These are phyloP conservation scores for Pythium diclinum DNA, from an alignment of 352 stramenopile genomes.

Conservation along the genomic window DNA sequence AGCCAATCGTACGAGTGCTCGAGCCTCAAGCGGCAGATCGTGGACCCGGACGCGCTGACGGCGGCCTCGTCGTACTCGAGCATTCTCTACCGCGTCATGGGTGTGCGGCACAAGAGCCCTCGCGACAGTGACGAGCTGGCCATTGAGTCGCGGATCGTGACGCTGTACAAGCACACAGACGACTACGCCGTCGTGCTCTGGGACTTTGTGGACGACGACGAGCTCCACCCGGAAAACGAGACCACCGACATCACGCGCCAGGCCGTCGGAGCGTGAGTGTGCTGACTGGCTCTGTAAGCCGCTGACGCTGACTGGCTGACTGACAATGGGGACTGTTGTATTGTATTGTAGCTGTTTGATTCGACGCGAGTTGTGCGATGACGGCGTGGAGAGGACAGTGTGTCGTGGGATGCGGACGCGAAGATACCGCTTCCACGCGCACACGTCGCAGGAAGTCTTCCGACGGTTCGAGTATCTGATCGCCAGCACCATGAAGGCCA, in stretches of 20 bases:
- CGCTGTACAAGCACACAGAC: constrained; percentile 26
- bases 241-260: constrained; percentile 25
- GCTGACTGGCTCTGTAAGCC: not conserved
- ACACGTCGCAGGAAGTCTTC: not conserved
- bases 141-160: constrained; percentile 29
- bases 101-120: not conserved
- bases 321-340: not conserved
- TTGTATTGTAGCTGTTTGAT: constrained; percentile 10
- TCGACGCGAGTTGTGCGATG: constrained; percentile 13
- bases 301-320: not conserved
- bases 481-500: not conserved
- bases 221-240: constrained; percentile 23
- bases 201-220: constrained; percentile 33
- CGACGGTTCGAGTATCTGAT: not conserved
- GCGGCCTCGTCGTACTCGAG: not conserved
- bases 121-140: not conserved
- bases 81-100: not conserved
- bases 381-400: constrained; percentile 14
- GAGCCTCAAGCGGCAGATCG: constrained; percentile 15
- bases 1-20: constrained; percentile 25
- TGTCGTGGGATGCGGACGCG: constrained; percentile 10
- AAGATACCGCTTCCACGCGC: constrained; percentile 7
- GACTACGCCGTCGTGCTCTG: constrained; percentile 28
- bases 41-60: constrained; percentile 5
- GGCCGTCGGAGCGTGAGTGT: constrained; percentile 7